phyloP scores from a whole-genome alignment of 2,329 filamentous ascomycete genomes.

The Pyrenophora seminiperda region DNA sequence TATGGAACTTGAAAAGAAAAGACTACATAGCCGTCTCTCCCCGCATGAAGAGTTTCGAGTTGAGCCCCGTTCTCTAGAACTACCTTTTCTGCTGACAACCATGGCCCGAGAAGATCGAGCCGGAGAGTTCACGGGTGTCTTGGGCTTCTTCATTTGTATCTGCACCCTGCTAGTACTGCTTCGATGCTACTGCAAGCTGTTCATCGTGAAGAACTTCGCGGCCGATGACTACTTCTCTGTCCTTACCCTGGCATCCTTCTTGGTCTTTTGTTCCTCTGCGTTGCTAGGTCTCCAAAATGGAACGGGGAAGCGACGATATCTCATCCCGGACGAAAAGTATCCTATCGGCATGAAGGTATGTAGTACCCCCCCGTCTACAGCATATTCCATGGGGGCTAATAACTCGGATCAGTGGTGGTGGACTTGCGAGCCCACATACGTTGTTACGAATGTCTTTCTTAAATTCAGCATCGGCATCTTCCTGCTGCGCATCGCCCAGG shows the following conservation, averaged over 20 bases:
- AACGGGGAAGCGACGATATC: conserved; percentile 22
- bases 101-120: conserved; percentile 23
- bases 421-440: conserved; percentile 23
- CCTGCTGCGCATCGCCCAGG: conserved; percentile 19
- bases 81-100: conserved; percentile 2
- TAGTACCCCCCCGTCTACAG: neutral
- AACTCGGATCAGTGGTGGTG: conserved; percentile 22
- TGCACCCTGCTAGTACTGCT: conserved; percentile 21
- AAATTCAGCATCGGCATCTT: conserved; percentile 23
- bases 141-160: conserved; percentile 23
- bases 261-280: conserved; percentile 20
- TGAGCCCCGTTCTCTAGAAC: neutral
- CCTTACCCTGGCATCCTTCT: conserved; percentile 21
- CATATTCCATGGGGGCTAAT: neutral
- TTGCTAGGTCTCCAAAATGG: conserved; percentile 18
- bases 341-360: conserved; percentile 23
- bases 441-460: conserved; percentile 12
- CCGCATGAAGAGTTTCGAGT: neutral
- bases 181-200: conserved; percentile 23
- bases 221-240: conserved; percentile 26
- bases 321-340: conserved; percentile 18
- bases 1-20: neutral
- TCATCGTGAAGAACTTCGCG: conserved; percentile 23
- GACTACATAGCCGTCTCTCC: neutral
- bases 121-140: conserved; percentile 19